Conservation (phyloP, 768 basidiomycete species). For the Termitomyces sp. region DNA sequence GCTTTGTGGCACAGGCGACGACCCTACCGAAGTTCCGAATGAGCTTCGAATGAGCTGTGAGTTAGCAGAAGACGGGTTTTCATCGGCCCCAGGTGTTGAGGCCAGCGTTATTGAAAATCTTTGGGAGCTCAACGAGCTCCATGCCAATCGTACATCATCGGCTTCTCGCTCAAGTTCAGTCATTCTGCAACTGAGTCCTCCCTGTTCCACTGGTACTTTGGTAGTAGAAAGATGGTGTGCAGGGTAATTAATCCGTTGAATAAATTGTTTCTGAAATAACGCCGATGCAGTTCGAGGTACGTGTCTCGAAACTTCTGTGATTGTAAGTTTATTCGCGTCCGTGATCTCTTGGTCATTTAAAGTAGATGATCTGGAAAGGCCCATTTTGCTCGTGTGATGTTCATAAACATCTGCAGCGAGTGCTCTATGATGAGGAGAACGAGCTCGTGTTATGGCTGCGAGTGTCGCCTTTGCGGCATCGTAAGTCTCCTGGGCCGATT, state of each 20-base stretch:
- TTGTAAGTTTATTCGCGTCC: neutral
- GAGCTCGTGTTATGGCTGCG: neutral
- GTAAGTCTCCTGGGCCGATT: conserved; percentile 3
- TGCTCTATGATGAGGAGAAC: neutral
- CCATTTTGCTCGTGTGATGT: neutral
- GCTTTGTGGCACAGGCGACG: neutral
- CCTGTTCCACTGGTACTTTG: neutral
- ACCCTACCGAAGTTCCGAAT: neutral
- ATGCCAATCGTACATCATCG: conserved; percentile 4
- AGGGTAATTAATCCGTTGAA: neutral
- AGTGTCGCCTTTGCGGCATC: conserved; percentile 5
- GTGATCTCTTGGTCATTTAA: neutral
- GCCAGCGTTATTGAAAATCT: neutral
- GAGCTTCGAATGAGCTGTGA: neutral
- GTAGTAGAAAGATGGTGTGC: neutral
- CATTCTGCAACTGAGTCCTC: neutral
- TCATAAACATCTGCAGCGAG: neutral
- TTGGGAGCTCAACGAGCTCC: neutral
- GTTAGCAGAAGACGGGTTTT: neutral
- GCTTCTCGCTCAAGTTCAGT: conserved; percentile 7
- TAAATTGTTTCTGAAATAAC: neutral
- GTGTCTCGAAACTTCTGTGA: neutral
- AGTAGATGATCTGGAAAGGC: neutral
- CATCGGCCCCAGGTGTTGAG: neutral
- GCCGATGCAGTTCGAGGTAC: neutral